Evolutionary conservation across 2,329 filamentous ascomycete genomes (phyloP), one percentile per base, ranked within the genome.

Genomic region (Aschersonia sp.): DNA sequence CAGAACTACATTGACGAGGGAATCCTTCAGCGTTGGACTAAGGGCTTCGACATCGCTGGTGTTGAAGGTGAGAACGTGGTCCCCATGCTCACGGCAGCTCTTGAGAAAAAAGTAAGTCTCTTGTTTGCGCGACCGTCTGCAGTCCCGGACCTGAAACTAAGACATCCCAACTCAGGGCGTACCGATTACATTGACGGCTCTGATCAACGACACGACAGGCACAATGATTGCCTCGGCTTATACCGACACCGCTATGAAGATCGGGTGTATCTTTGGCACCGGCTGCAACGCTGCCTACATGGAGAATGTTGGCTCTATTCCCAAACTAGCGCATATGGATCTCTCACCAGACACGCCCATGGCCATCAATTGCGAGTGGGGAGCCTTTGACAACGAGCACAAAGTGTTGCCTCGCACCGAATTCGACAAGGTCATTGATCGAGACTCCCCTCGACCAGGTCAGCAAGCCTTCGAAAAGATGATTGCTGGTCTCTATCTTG

Each of bases 281-380:
- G 92, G 92, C 50, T 96, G 92, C 70, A 98, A 98, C 60, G 92
- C 90, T 41, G 92, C 92, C 40, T 98, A 98, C 71, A 94, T 98
- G 85, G 92, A 98, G 68, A 69, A 94, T 59, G 86, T 79, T 54
- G 88, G 87, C 54, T 86, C 83, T 10, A 87, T 98, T 54, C 90
- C 89, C 54, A 98, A 98, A 74, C 79, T 98, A 47, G 87, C 85
- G 9, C 81, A 96, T 68, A 78, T 94, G 73, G 92, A 94, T 59
- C 77, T 97, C 39, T 85, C 88, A 45, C 72, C 87, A 0, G 81
- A 92, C 52, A 80, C 80, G 51, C 87, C 83, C 44, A 94, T 96
- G 75, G 88, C 87, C 46, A 95, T 97, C 70, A 96, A 96, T 73
- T 96, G 89, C 71, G 90, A 97, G 66, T 96, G 89, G 78, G 90